Evolutionary conservation across 2,329 filamentous ascomycete species (phyloP), one percentile per base, ranked within the genome.

Genomic region (Ilyonectria sp.): DNA sequence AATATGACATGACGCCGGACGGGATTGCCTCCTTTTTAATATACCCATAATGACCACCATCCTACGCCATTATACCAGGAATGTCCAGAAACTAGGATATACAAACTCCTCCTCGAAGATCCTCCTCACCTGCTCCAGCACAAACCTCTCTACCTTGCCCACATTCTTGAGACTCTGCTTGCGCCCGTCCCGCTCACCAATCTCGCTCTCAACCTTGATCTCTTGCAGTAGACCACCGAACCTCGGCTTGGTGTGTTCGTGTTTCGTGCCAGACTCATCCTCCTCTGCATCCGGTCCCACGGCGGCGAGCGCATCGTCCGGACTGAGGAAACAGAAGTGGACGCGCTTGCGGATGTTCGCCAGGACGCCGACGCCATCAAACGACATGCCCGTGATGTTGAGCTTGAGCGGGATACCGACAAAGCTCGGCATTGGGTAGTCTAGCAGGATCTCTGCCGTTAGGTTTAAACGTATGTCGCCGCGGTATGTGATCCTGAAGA

Each of bases 101-200:
- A 98, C 95, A 83, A 98, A 96, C 80, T 99, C 96, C 79, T 98
- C 96, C 82, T 99, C 96, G 77, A 99, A 98, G 75, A 99, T 98
- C 77, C 94, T 90, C 78, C 95, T 91, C 69, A 99, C 96, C 82
- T 98, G 95, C 80, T 98, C 95, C 67, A 99, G 86, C 63, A 99
- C 94, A 80, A 99, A 99, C 76, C 94, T 93, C 84, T 99, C 96
- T 65, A 99, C 96, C 86, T 99, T 99, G 66, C 96, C 95, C 56
- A 99, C 95, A 79, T 99, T 99, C 86, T 98, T 98, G 67, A 99
- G 84, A 53, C 95, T 96, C 83, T 98, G 95, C 83, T 96, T 97
- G 29, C 94, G 94, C 67, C 93, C 92, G 76, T 97, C 94, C 72
- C 94, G 91, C 79, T 96, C 92, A 7, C 96, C 96, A 79, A 99